Conservation (phyloP, 2,329 filamentous ascomycete genomes). For the Berkeleyomyces basicola region DNA sequence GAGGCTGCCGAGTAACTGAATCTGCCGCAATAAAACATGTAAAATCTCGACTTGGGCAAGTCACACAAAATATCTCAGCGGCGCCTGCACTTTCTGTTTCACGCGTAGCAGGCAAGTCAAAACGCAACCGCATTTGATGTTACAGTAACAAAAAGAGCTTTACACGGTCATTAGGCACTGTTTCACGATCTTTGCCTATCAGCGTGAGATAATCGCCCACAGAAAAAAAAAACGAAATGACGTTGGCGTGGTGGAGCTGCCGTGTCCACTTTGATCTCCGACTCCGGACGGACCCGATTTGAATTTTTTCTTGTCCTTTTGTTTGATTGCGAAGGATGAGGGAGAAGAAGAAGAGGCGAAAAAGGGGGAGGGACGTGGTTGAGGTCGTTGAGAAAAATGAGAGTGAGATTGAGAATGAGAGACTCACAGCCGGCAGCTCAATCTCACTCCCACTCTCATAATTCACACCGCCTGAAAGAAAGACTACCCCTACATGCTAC, state of each 20-base stretch:
- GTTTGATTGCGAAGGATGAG: background rate
- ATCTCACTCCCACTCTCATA: too few species aligned
- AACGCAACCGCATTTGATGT: background rate
- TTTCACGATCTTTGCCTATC: background rate
- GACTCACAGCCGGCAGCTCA: too few species aligned
- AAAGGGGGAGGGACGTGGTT: background rate
- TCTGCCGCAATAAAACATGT: too few species aligned
- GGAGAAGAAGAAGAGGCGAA: background rate
- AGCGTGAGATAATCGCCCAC: background rate
- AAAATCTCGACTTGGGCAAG: background rate
- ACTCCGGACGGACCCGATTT: constrained; percentile 6
- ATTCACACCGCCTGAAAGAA: too few species aligned
- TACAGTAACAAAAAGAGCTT: background rate
- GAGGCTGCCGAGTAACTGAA: background rate
- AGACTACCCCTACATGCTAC: too few species aligned
- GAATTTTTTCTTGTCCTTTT: background rate
- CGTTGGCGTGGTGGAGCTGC: background rate
- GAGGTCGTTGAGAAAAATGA: background rate
- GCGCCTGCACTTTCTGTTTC: background rate
- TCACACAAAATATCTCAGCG: background rate
- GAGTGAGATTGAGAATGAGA: background rate
- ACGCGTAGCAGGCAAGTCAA: background rate
- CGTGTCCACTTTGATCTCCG: constrained; percentile 7
- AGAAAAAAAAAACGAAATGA: background rate
- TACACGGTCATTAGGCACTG: background rate